Conservation (phyloP, 2,329 filamentous ascomycete species). For the Dryadomyces quercivorus region DNA sequence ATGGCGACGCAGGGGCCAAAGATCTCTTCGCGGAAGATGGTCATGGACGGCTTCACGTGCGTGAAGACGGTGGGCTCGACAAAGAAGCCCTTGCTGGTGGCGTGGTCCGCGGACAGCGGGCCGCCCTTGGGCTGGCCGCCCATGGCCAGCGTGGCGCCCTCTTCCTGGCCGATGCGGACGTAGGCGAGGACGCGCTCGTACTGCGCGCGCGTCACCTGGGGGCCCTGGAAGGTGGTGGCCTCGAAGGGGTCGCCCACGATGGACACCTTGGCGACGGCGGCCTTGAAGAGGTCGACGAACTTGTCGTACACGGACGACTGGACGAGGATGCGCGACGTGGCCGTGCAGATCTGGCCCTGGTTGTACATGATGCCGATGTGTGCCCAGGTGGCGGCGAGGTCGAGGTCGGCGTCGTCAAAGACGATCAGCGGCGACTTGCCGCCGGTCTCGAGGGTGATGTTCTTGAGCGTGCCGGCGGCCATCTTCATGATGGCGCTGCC, state of each 20-base stretch:
- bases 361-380: conserved; percentile 39
- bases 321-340: conserved; percentile 48
- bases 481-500: conserved; percentile 62
- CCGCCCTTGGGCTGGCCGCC: conserved; percentile 37
- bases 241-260: conserved; percentile 56
- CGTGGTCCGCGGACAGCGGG: conserved; percentile 29
- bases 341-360: conserved; percentile 49
- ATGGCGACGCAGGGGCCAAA: conserved; percentile 24
- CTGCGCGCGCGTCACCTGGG: conserved; percentile 55
- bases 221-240: conserved; percentile 56
- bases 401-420: conserved; percentile 50
- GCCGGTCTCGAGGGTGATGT: conserved; percentile 50
- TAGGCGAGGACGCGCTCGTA: conserved; percentile 56
- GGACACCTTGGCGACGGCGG: conserved; percentile 41
- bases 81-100: conserved; percentile 23
- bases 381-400: conserved; percentile 45
- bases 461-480: conserved; percentile 48
- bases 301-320: conserved; percentile 45
- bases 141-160: conserved; percentile 48
- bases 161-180: conserved; percentile 52
- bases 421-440: conserved; percentile 49
- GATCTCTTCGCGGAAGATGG: conserved; percentile 23
- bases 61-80: conserved; percentile 23
- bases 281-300: conserved; percentile 51
- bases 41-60: conserved; percentile 22